Percentiles rank a stretch among this genome's conserved stretches.
These are phyloP conservation scores for Saraca asoca DNA, from an alignment of 331 rosid species.

Conservation along the genomic window DNA sequence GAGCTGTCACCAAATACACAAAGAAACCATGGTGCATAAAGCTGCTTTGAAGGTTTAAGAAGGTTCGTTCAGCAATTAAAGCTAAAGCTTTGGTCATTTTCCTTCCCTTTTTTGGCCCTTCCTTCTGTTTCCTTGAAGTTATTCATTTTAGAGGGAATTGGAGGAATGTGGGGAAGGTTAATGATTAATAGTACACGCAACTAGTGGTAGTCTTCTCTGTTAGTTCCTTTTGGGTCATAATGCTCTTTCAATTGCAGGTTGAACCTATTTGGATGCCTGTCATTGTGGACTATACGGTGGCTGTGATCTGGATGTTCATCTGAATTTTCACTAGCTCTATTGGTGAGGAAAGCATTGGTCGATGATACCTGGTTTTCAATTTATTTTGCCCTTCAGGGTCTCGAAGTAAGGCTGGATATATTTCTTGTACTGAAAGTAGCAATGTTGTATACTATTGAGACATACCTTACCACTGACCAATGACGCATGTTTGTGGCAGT, in stretches of 20 bases:
- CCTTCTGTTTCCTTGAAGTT: not conserved
- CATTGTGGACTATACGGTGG: conserved; percentile 38
- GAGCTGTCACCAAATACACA: conserved; percentile 98
- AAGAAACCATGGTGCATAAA: conserved; percentile 98
- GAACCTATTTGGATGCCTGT: conserved; percentile 13
- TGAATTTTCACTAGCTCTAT: conserved; percentile 26
- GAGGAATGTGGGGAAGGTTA: not conserved
- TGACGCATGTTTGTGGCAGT: conserved; percentile 40
- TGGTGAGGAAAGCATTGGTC: conserved; percentile 32
- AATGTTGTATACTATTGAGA: conserved; percentile 52
- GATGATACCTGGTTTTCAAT: conserved; percentile 10
- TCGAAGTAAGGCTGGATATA: conserved; percentile 42
- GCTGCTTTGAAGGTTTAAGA: conserved; percentile 74
- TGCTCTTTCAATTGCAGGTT: conserved; percentile 36
- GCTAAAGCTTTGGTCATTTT: conserved; percentile 26
- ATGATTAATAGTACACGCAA: conserved; percentile 5
- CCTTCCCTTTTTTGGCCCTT: not conserved
- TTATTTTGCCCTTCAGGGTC: conserved; percentile 31
- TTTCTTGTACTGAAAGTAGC: conserved; percentile 43
- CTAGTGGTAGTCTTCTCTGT: not conserved
- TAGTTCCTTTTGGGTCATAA: conserved; percentile 20
- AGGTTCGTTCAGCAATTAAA: conserved; percentile 15
- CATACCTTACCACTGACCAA: conserved; percentile 40
- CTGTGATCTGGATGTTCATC: conserved; percentile 20
- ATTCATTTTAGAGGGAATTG: conserved; percentile 5